Percentiles rank a stretch among this genome's conserved stretches.
Conservation (phyloP, 192 early-diverging fungal genomes). For the Umbelopsis vinacea region DNA sequence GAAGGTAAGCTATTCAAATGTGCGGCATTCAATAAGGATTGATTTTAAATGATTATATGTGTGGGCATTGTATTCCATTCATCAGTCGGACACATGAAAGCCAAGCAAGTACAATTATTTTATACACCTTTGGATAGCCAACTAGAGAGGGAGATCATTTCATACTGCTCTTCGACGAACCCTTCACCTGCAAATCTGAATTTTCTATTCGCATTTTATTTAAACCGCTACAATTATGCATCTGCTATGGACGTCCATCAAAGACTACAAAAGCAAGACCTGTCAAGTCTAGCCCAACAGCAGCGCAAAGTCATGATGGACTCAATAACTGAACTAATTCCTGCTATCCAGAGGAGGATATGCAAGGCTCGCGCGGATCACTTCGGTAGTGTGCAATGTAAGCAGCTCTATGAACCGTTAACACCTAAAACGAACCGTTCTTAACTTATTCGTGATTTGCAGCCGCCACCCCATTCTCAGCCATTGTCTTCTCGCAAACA, state of each 20-base stretch:
- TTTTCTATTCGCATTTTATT: background rate
- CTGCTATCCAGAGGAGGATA: background rate
- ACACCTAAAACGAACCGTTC: too few species aligned
- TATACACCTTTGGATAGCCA: background rate
- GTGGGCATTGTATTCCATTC: too few species aligned
- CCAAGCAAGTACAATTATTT: background rate
- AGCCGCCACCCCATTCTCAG: background rate
- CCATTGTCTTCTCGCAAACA: background rate
- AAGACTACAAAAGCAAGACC: background rate
- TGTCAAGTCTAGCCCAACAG: background rate
- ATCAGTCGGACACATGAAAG: background rate
- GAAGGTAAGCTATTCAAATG: background rate
- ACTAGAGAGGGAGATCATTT: background rate
- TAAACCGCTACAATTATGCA: constrained; percentile 1
- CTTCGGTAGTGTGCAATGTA: background rate
- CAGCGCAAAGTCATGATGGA: constrained; percentile 10
- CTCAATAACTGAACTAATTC: background rate
- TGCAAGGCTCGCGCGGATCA: background rate
- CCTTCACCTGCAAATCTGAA: background rate
- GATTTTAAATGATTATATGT: too few species aligned
- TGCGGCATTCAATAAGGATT: too few species aligned
- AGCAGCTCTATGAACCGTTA: background rate
- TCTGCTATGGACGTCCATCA: background rate
- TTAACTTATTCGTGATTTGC: background rate
- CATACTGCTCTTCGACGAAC: background rate